Percentiles rank a stretch among this genome's conserved stretches.
Evolutionary conservation across 2,329 filamentous ascomycete species (phyloP).

Genomic region (Aspergillus costaricaensis): DNA sequence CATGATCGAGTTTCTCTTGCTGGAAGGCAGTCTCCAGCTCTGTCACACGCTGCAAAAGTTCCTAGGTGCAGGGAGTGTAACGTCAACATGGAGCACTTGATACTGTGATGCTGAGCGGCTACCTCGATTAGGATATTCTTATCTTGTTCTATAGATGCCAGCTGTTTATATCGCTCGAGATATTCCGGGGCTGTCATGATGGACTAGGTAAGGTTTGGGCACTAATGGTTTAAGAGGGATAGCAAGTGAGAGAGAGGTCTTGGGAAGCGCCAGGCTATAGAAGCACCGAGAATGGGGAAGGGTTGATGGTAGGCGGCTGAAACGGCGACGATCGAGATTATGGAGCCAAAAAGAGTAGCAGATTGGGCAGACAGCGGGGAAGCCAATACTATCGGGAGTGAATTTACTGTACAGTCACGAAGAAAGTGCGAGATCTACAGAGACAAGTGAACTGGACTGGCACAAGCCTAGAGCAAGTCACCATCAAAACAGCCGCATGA

Average conservation of each 20-base stretch:
- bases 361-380: background rate
- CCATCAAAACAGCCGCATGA: background rate
- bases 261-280: background rate
- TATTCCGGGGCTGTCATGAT: slow-evolving; percentile 38
- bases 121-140: slow-evolving; percentile 54
- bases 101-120: slow-evolving; percentile 17
- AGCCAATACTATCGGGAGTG: background rate
- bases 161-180: slow-evolving; percentile 47
- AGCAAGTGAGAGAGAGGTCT: background rate
- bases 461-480: background rate
- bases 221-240: slow-evolving; percentile 6
- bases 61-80: slow-evolving; percentile 33
- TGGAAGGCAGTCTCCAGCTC: slow-evolving; percentile 48
- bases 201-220: slow-evolving; percentile 16
- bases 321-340: background rate
- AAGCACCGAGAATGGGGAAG: background rate
- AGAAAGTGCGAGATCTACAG: background rate
- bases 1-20: slow-evolving; percentile 49
- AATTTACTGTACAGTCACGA: background rate
- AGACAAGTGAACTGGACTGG: background rate
- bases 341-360: background rate
- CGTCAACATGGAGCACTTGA: slow-evolving; percentile 19
- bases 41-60: slow-evolving; percentile 47
- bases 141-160: slow-evolving; percentile 47
- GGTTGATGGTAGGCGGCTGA: background rate